Percentiles rank a stretch among this genome's conserved stretches.
Evolutionary conservation across 805 yeast species (phyloP).

Genomic region (Kodamaea kakaduensis): DNA sequence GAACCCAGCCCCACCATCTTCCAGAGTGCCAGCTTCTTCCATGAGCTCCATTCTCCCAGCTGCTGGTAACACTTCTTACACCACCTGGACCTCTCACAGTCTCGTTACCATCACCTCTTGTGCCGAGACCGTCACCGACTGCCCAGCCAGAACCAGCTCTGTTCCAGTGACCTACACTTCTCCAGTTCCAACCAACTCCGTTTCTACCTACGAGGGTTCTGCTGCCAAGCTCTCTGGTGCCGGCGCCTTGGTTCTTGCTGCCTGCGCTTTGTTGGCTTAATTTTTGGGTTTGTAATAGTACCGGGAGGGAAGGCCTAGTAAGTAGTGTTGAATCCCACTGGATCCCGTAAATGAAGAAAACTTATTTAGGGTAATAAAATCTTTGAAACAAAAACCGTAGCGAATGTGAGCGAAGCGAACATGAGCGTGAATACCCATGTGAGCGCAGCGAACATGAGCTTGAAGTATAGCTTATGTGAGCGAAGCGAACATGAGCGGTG

Average conservation of each 20-base stretch:
- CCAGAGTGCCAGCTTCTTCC: conserved; percentile 1
- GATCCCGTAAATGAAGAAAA: too few species aligned
- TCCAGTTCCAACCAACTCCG: conserved; percentile 12
- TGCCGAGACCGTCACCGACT: conserved; percentile 21
- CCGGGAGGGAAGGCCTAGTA: too few species aligned
- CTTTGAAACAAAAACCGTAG: too few species aligned
- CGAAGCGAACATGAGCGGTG: too few species aligned
- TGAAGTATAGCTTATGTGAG: too few species aligned
- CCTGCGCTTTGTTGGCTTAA: conserved; percentile 14
- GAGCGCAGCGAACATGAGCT: too few species aligned
- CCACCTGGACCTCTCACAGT: conserved; percentile 17
- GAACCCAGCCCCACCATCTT: conserved; percentile 5
- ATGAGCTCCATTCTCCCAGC: conserved; percentile 1
- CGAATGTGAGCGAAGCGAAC: too few species aligned
- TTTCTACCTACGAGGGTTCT: conserved; percentile 20
- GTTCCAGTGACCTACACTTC: conserved; percentile 9
- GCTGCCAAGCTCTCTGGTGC: conserved; percentile 15
- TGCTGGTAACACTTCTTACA: conserved; percentile 5
- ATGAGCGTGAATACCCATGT: too few species aligned
- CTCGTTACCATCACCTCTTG: conserved; percentile 24
- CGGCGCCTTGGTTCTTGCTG: conserved; percentile 14
- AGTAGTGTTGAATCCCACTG: too few species aligned
- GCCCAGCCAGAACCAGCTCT: conserved; percentile 20
- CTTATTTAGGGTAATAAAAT: too few species aligned
- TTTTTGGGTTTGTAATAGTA: neutral